These are phyloP conservation scores for Penicilliopsis zonata DNA, from an alignment of 495 filamentous ascomycete genomes.

Conservation along the genomic window DNA sequence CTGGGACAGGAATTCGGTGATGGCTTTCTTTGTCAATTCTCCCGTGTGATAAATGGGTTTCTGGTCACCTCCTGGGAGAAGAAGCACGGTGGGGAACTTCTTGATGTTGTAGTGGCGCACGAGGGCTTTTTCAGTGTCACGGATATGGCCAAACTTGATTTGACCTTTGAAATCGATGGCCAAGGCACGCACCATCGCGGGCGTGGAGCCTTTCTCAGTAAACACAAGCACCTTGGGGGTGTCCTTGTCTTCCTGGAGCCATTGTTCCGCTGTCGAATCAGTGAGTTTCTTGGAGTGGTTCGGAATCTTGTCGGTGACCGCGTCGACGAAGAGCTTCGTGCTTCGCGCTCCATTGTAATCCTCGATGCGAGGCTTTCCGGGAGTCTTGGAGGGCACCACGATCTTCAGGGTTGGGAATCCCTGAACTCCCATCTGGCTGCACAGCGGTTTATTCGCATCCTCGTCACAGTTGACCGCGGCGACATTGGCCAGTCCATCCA, in stretches of 20 bases:
- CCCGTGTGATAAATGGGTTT: slow-evolving; percentile 67
- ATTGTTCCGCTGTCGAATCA: slow-evolving; percentile 67
- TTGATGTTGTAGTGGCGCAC: slow-evolving; percentile 63
- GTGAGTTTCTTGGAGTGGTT: slow-evolving; percentile 78
- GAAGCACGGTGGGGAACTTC: slow-evolving; percentile 68
- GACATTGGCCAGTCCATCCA: slow-evolving; percentile 85
- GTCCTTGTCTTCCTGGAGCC: slow-evolving; percentile 60
- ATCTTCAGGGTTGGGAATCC: slow-evolving; percentile 98
- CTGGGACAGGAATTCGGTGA: slow-evolving; percentile 76
- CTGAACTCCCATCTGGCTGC: slow-evolving; percentile 77
- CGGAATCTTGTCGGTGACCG: slow-evolving; percentile 75
- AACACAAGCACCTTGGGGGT: slow-evolving; percentile 83
- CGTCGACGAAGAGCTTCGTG: slow-evolving; percentile 78
- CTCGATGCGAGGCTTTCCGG: slow-evolving; percentile 73
- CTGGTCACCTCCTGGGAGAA: slow-evolving; percentile 62
- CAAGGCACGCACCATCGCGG: slow-evolving; percentile 67
- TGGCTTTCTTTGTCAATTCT: slow-evolving; percentile 72
- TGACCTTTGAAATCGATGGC: slow-evolving; percentile 86
- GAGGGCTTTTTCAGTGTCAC: slow-evolving; percentile 65
- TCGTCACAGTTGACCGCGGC: slow-evolving; percentile 94
- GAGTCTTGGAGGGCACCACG: slow-evolving; percentile 70
- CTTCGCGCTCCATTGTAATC: slow-evolving; percentile 81
- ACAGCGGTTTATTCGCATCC: slow-evolving; percentile 83
- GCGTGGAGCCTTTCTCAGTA: slow-evolving; percentile 84
- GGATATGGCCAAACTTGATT: slow-evolving; percentile 72